Evolutionary conservation across 2,329 filamentous ascomycete species (phyloP).

Genomic region (Hypoxylon sp.): DNA sequence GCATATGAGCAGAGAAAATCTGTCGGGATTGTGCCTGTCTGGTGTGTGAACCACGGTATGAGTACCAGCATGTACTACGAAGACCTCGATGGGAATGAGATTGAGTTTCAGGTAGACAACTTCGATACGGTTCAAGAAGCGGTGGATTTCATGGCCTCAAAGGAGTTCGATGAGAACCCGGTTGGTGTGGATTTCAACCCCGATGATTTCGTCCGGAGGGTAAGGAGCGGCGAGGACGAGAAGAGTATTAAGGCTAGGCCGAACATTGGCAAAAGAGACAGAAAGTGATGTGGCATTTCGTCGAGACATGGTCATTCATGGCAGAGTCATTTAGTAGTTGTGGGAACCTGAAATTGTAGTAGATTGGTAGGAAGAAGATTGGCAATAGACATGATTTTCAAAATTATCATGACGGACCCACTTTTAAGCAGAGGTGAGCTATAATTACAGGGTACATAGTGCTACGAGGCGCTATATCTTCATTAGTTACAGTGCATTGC

Average conservation of each 20-base stretch:
- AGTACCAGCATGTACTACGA: constrained; percentile 35
- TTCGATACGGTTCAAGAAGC: constrained; percentile 23
- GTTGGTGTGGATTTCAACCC: constrained; percentile 24
- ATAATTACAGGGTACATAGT: too few species aligned
- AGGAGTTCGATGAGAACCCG: constrained; percentile 29
- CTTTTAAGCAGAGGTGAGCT: too few species aligned
- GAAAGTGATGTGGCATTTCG: constrained; percentile 6
- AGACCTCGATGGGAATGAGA: constrained; percentile 32
- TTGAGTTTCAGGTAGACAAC: constrained; percentile 36
- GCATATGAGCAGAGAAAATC: constrained; percentile 32
- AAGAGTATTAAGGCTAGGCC: constrained; percentile 27
- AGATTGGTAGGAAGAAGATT: neutral
- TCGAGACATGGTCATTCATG: neutral
- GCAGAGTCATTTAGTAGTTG: neutral
- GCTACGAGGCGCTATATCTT: too few species aligned
- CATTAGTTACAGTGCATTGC: too few species aligned
- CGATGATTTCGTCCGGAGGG: constrained; percentile 22
- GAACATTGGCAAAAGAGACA: constrained; percentile 26
- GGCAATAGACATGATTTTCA: too few species aligned
- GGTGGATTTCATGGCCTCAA: constrained; percentile 25
- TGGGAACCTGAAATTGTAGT: neutral
- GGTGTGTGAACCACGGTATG: constrained; percentile 32
- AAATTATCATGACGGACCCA: too few species aligned
- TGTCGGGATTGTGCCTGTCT: constrained; percentile 14
- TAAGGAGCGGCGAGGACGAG: constrained; percentile 24